phyloP scores from a whole-genome alignment of 2,329 filamentous ascomycete genomes.

The Didymella lethalis region DNA sequence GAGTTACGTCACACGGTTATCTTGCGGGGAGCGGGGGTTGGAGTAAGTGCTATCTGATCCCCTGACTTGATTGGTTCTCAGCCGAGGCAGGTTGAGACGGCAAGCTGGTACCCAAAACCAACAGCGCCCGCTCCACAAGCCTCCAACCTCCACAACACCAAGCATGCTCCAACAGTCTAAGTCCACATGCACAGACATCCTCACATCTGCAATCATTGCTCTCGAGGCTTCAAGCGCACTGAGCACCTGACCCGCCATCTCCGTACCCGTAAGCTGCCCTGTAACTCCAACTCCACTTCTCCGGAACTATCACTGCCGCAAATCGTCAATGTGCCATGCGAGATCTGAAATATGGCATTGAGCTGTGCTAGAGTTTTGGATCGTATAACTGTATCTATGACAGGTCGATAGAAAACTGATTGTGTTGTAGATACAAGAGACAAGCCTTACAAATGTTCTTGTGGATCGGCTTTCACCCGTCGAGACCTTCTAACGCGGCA shows the following conservation, averaged over 20 bases:
- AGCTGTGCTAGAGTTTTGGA: background rate
- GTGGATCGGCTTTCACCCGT: conserved; percentile 38
- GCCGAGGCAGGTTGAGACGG: background rate
- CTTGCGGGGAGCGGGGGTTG: conserved; percentile 6
- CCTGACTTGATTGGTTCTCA: conserved; percentile 5
- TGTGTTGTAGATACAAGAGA: conserved; percentile 38
- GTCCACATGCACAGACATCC: conserved; percentile 35
- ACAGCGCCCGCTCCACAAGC: conserved; percentile 10
- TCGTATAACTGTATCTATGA: background rate
- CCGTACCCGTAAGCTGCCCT: conserved; percentile 39
- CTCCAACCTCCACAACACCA: conserved; percentile 33
- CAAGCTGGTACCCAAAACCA: background rate
- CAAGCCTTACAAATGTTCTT: conserved; percentile 42
- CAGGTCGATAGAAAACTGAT: conserved; percentile 15
- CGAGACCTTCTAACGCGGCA: conserved; percentile 44
- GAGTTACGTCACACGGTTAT: conserved; percentile 2
- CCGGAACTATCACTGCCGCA: background rate
- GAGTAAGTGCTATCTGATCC: conserved; percentile 8
- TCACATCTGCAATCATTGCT: conserved; percentile 40
- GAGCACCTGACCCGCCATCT: conserved; percentile 43
- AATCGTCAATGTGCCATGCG: background rate
- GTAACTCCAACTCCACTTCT: background rate
- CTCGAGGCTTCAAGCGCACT: conserved; percentile 40
- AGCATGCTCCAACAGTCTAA: conserved; percentile 20
- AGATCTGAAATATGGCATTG: background rate